Conservation (phyloP, 2,329 filamentous ascomycete genomes). For the Pseudogymnoascus sp. region DNA sequence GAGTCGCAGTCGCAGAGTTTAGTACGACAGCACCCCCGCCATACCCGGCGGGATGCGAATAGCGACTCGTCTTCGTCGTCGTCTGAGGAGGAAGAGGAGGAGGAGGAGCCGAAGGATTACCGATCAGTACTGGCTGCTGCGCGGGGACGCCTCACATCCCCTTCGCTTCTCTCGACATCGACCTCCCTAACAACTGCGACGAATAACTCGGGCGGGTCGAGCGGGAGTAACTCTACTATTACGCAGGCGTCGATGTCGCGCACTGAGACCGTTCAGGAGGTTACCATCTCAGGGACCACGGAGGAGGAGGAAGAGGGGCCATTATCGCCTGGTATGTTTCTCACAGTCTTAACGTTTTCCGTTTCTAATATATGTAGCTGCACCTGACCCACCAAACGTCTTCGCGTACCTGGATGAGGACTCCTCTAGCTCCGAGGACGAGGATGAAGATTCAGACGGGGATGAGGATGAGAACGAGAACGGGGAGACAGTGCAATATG, state of each 20-base stretch:
- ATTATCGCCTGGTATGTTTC: slow-evolving; percentile 24
- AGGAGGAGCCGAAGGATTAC: slow-evolving; percentile 15
- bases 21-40: slow-evolving; percentile 14
- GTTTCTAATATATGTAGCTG: not conserved
- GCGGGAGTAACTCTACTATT: slow-evolving; percentile 31
- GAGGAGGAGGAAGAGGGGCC: slow-evolving; percentile 16
- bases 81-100: slow-evolving; percentile 19
- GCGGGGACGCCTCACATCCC: slow-evolving; percentile 24
- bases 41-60: not conserved
- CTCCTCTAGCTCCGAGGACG: slow-evolving; percentile 7
- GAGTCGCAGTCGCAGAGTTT: slow-evolving; percentile 14
- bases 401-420: slow-evolving; percentile 21
- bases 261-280: slow-evolving; percentile 12
- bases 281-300: slow-evolving; percentile 15
- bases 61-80: slow-evolving; percentile 14
- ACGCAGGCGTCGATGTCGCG: slow-evolving; percentile 9
- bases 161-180: slow-evolving; percentile 26
- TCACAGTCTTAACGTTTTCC: slow-evolving; percentile 24
- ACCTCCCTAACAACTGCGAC: slow-evolving; percentile 26
- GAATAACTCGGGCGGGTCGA: slow-evolving; percentile 32
- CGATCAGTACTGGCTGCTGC: slow-evolving; percentile 19
- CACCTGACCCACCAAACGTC: slow-evolving; percentile 9
- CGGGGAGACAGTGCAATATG: not conserved
- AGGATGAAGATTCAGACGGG: slow-evolving; percentile 6
- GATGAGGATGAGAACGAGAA: not conserved